phyloP scores from a whole-genome alignment of 208 protist genomes.

The Leishmania major region DNA sequence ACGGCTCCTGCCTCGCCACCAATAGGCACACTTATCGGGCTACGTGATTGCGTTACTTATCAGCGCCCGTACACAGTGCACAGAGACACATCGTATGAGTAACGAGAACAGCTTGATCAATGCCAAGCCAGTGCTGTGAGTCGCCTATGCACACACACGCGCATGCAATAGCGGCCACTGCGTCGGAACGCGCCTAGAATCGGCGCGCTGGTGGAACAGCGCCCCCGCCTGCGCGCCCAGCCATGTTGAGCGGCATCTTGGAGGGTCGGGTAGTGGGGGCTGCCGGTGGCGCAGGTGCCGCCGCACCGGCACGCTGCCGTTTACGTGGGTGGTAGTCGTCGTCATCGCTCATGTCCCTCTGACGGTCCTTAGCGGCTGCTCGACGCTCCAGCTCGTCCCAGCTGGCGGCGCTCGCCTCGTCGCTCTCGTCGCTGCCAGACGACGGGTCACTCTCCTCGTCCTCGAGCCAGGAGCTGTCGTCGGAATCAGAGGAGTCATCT shows the following conservation, averaged over 20 bases:
- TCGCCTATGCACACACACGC: neutral
- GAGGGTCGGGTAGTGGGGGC: conserved; percentile 18
- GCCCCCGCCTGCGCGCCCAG: conserved; percentile 15
- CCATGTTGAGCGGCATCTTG: conserved; percentile 37
- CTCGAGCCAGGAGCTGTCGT: conserved; percentile 76
- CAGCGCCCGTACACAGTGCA: neutral
- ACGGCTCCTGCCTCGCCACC: neutral
- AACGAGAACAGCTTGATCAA: neutral
- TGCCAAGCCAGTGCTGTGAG: too few species aligned
- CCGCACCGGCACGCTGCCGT: conserved; percentile 26
- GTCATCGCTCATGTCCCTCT: conserved; percentile 59
- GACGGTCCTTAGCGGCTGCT: conserved; percentile 76
- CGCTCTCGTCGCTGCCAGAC: conserved; percentile 48
- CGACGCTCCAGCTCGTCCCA: conserved; percentile 88
- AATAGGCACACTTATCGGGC: neutral
- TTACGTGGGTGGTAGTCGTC: conserved; percentile 64
- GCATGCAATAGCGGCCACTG: neutral
- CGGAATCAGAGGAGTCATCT: conserved; percentile 57
- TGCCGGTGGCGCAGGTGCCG: conserved; percentile 3
- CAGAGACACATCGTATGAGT: neutral
- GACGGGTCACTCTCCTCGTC: conserved; percentile 76
- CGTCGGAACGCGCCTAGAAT: conserved; percentile 31
- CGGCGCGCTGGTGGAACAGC: conserved; percentile 61
- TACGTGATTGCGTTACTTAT: neutral
- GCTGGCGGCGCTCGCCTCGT: conserved; percentile 62